Percentiles rank a stretch among this genome's conserved stretches.
Evolutionary conservation across 2,329 filamentous ascomycete genomes (phyloP).

Genomic region (Colletotrichum sp.): DNA sequence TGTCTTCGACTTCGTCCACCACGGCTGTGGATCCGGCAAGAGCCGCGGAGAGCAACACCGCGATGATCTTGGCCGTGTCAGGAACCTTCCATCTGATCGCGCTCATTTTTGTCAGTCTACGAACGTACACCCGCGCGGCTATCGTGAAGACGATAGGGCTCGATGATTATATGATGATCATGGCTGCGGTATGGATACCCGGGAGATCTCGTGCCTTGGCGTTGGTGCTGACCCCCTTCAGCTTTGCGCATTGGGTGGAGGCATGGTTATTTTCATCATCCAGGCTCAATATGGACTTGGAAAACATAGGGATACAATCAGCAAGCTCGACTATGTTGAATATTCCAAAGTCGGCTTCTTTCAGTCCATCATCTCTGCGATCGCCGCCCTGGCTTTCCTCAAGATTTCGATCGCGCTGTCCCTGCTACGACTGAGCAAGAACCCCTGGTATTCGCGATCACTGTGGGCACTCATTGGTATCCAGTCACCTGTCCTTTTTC

Average conservation of each 20-base stretch:
- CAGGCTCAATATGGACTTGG: constrained; percentile 52
- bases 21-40: constrained; percentile 19
- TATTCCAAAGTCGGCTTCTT: constrained; percentile 48
- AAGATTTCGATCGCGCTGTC: constrained; percentile 29
- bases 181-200: constrained; percentile 27
- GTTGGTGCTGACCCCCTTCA: constrained; percentile 12
- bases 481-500: not conserved
- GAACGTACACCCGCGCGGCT: constrained; percentile 24
- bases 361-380: constrained; percentile 50
- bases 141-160: constrained; percentile 28
- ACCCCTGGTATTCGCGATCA: constrained; percentile 28
- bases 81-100: constrained; percentile 28
- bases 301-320: constrained; percentile 43
- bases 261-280: constrained; percentile 41
- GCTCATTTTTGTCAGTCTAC: constrained; percentile 18
- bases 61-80: constrained; percentile 26
- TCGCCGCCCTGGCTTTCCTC: constrained; percentile 20
- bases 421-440: constrained; percentile 25
- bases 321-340: constrained; percentile 31
- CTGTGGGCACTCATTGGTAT: constrained; percentile 28
- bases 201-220: not conserved
- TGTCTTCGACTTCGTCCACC: not conserved
- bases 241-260: constrained; percentile 30
- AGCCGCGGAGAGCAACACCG: constrained; percentile 30
- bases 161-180: constrained; percentile 33